A percentile compares a stretch with the other conserved stretches of the same genome.
Conservation (phyloP, 2,329 filamentous ascomycete genomes). For the Xylariales sp. region DNA sequence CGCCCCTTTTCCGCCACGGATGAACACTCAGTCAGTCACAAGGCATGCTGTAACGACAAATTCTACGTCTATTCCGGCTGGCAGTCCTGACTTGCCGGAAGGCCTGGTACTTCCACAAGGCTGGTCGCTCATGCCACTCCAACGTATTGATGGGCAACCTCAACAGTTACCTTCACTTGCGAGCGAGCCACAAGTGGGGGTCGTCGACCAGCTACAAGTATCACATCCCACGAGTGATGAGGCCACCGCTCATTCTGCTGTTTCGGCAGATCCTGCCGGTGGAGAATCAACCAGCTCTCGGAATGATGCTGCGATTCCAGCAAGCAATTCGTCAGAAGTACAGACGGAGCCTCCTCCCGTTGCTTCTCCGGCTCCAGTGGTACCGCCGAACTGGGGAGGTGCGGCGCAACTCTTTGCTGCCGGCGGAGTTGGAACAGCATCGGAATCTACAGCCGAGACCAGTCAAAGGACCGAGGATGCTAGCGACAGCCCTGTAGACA, state of each 20-base stretch:
- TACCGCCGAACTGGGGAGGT: constrained; percentile 49
- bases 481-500: constrained; percentile 10
- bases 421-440: constrained; percentile 14
- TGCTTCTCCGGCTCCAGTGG: constrained; percentile 42
- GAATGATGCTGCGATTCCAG: too few species aligned
- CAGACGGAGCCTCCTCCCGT: constrained; percentile 29
- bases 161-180: constrained; percentile 13
- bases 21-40: constrained; percentile 37
- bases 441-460: constrained; percentile 12
- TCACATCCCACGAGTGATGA: too few species aligned
- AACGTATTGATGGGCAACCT: constrained; percentile 43
- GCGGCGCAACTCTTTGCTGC: constrained; percentile 42
- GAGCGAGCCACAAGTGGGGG: too few species aligned
- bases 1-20: constrained; percentile 27
- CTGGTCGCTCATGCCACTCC: constrained; percentile 60
- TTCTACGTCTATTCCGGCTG: constrained; percentile 50
- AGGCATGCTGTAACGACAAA: constrained; percentile 43
- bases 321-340: constrained; percentile 11
- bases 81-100: constrained; percentile 57
- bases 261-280: too few species aligned
- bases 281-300: too few species aligned
- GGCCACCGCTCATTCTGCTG: too few species aligned
- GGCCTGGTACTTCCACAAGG: constrained; percentile 61
- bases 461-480: constrained; percentile 10
- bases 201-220: too few species aligned